Evolutionary conservation across 108 stramenopile species (phyloP).

Genomic region (Parietichytrium sp.): DNA sequence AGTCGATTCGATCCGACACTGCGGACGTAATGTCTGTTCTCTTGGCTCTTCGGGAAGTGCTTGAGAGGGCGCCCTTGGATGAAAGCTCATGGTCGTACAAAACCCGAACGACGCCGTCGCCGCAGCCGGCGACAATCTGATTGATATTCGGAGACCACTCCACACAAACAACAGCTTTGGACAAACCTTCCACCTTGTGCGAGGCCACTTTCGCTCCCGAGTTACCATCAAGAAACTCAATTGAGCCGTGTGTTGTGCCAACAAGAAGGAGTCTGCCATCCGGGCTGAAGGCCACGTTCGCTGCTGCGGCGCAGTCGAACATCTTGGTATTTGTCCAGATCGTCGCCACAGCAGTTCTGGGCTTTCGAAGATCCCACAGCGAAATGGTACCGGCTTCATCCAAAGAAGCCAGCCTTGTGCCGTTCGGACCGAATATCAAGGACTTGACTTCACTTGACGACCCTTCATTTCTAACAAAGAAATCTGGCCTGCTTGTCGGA

Average conservation of each 20-base stretch:
- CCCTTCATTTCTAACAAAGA: neutral
- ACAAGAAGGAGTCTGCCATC: neutral
- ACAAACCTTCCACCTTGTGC: neutral
- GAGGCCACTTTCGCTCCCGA: neutral
- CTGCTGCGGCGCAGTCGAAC: too few species aligned
- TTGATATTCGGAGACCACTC: slow-evolving; percentile 7
- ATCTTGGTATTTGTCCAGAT: neutral
- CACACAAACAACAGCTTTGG: neutral
- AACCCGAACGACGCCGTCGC: neutral
- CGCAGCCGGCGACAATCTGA: slow-evolving; percentile 10
- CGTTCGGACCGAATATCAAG: neutral
- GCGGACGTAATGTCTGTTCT: neutral
- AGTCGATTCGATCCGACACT: neutral
- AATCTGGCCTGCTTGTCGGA: neutral
- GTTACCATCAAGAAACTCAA: neutral
- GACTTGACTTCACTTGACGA: neutral
- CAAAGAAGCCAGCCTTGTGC: neutral
- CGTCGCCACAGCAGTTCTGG: neutral
- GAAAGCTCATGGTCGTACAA: neutral
- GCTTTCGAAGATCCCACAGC: neutral
- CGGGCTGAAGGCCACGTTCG: neutral
- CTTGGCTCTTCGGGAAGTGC: neutral
- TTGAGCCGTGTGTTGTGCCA: too few species aligned
- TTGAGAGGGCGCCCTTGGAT: neutral
- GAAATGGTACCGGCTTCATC: neutral